Evolutionary conservation across 2,329 filamentous ascomycete species (phyloP), one percentile per base, ranked within the genome.

Genomic region (Fusarium pilosicola): DNA sequence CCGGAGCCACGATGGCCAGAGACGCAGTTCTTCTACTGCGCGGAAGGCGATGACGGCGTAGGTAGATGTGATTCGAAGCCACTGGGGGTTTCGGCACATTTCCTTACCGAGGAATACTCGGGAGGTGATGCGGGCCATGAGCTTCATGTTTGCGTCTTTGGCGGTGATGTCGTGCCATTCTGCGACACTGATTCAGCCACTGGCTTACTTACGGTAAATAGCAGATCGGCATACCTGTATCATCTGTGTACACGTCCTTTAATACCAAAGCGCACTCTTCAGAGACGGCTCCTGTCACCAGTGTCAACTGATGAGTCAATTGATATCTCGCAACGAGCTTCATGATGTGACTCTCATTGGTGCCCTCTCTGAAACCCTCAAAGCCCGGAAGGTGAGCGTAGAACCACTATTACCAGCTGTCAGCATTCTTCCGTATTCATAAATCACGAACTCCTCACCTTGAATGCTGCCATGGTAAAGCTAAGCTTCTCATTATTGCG

Each of bases 381-480:
- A 52, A 52, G 0, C 49, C 49, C 4, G 49, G 49, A 8, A 52
- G 49, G 13, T 52, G 49, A 52, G 49, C 49, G 6, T 52, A 52
- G 5, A 52, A 52, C 49, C 49, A 38, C 49, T 52, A 4, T 17
- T 6, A 1, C 0, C 5, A 3, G 0, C 1, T 3, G 18, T 36
- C 13, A 52, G 30, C 12, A 5, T 5, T 14, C 6, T 7, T 11
- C 2, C 3, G 1, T 2, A 7, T 18, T 17, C 3, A 9, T 2
- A 0, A 6, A 10, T 34, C 4, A 6, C 5, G 6, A 4, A 1
- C 2, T 18, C 4, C 9, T 14, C 12, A 52, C 49, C 32, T 52
- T 52, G 12, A 36, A 52, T 5, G 32, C 49, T 8, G 49, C 49
- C 49, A 8, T 52, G 8, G 49, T 52, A 1, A 52, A 52, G 32